Base-by-base conservation (phyloP, 306 rosid species). In the Delonix regia region DNA sequence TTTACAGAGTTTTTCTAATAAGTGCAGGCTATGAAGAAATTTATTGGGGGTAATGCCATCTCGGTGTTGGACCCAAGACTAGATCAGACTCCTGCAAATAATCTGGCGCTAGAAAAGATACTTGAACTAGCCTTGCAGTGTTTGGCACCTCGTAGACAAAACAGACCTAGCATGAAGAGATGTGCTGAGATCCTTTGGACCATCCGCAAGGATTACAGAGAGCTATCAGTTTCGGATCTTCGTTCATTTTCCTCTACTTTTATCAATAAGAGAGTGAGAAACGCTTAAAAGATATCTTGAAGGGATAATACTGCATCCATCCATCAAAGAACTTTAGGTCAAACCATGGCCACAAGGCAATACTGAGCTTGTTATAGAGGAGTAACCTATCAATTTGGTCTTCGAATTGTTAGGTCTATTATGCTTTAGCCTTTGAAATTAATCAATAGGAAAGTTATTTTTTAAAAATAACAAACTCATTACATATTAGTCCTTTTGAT, bases 101-200 rank as follows among this genome's bases (percentile, higher is more conserved):
- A 57, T 52, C 78, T 83, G 34, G 94, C 94, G 62, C 53, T 88
- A 22, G 94, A 91, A 49, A 93, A 91, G 89, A 84, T 85, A 71
- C 92, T 93, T 78, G 98, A 96, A 85, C 89, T 96, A 30, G 89
- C 99, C 15, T 85, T 96, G 36, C 98, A 93, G 36, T 96, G 99
- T 74, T 86, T 96, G 94, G 98, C 98, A 34, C 98, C 94, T 12
- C 89, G 85, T 2, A 89, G 98, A 88, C 98, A 96, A 78, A 88
- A n/a, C 77, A 87, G 99, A 67, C 98, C 98, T 51, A 84, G 52
- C 81, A 96, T 96, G 99, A 90, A 89, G 86, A 90, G 81, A 71
- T 93, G 99, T 69, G 98, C 91, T 0, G 98, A 96, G 92, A 79
- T 96, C 69, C 96, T 96, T 39, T 96, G 99, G 98, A 51, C 91